Base-by-base conservation (phyloP, 2,329 filamentous ascomycete species). In the Phoma herbarum region DNA sequence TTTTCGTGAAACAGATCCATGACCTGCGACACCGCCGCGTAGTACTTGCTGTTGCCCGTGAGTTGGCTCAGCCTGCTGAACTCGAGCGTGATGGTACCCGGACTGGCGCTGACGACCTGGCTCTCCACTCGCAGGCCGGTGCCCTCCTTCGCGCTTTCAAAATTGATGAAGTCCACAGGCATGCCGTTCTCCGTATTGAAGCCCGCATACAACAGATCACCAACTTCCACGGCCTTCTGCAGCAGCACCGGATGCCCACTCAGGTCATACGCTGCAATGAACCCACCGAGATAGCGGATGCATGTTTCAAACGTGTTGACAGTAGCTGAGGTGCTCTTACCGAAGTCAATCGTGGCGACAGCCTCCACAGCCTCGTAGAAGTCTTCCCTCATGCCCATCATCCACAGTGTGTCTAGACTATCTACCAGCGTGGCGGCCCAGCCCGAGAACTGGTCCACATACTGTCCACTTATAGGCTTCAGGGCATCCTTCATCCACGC, bases 261-360 rank as follows among this genome's bases (percentile, higher is more conserved):
- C 54, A 97, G 83, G 78, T 97, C 93, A 74, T 95, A 97, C 11
- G 93, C 93, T 35, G 88, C 89, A 42, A 97, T 72, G 46, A 97
- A 80, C 1, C 93, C 93, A 29, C 93, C 93, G 1, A 97, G 82
- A 67, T 97, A 97, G 48, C 93, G 87, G 71, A 97, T 97, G 11
- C 89, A 91, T 0, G 93, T 96, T 78, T 97, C 93, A 68, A 97
- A 97, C 8, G 96, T 84, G n/a, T 92, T 93, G 44, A 97, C 95
- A 46, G 90, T 86, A 35, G 78, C 74, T 47, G 88, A 82, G 14
- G 81, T 77, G 26, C 86, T 89, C 11, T 85, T 90, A 2, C 91
- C 95, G 68, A 97, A 97, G 76, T 97, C 92, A 57, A 97, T 94
- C 6, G 85, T 77, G 56, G 83, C 83, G 22, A 93, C 86, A 3